Evolutionary conservation across 768 basidiomycete genomes (phyloP).

Genomic region (Suillus subalutaceus): DNA sequence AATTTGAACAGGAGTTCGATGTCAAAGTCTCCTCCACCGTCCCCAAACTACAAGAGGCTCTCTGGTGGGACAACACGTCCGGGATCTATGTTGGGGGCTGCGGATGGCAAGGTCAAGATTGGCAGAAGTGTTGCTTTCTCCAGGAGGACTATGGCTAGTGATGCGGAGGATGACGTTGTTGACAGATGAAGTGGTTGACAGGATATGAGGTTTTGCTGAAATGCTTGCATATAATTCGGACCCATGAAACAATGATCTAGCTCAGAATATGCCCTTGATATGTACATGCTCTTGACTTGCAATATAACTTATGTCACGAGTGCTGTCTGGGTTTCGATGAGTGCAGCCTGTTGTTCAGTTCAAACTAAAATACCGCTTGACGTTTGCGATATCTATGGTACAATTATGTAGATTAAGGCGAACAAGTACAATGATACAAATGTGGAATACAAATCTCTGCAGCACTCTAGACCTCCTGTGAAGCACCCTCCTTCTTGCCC

Average conservation of each 20-base stretch:
- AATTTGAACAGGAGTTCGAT: conserved; percentile 54
- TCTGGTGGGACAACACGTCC: conserved; percentile 37
- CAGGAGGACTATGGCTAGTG: conserved; percentile 80
- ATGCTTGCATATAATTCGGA: background rate
- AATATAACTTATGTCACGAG: conserved; percentile 5
- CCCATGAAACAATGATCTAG: background rate
- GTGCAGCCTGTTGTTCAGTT: background rate
- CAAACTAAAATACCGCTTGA: background rate
- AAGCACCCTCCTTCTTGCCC: conserved; percentile 52
- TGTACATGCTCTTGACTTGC: background rate
- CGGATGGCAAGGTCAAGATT: conserved; percentile 14
- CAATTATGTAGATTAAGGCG: conserved; percentile 34
- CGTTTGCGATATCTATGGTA: conserved; percentile 10
- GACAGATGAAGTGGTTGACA: conserved; percentile 60
- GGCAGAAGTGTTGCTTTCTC: conserved; percentile 56
- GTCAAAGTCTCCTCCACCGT: conserved; percentile 41
- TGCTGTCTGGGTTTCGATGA: background rate
- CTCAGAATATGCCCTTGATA: background rate
- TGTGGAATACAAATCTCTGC: conserved; percentile 13
- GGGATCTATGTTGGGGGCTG: conserved; percentile 16
- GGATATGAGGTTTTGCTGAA: conserved; percentile 15
- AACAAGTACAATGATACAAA: conserved; percentile 28
- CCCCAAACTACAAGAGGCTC: conserved; percentile 47
- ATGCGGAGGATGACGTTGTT: conserved; percentile 77
- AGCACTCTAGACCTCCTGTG: conserved; percentile 47